These are phyloP conservation scores for Hyaloperonospora brassicae DNA, from an alignment of 352 stramenopile genomes.

Conservation along the genomic window DNA sequence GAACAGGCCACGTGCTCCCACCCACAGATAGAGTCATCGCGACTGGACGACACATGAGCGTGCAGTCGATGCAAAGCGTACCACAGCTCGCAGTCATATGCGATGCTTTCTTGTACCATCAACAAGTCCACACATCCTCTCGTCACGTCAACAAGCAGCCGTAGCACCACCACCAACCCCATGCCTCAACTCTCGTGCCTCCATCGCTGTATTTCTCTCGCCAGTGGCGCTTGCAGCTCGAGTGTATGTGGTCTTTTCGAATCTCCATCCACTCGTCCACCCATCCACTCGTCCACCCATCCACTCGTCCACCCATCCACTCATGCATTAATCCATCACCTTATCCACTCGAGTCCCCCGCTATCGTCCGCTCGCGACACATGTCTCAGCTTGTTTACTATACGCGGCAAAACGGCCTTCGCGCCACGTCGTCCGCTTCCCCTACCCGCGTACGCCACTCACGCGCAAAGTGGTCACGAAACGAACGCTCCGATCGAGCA, in stretches of 20 bases:
- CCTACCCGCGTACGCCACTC: constrained; percentile 10
- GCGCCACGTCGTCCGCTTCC: constrained; percentile 4
- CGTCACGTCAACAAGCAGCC: too few species aligned
- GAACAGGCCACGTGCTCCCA: not conserved
- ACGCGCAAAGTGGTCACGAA: too few species aligned
- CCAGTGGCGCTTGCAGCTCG: constrained; percentile 11
- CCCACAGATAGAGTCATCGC: not conserved
- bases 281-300: constrained; percentile 4
- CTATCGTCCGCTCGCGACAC: constrained; percentile 8
- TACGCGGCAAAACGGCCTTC: not conserved
- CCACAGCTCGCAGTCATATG: not conserved
- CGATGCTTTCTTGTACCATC: too few species aligned
- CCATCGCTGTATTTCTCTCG: too few species aligned
- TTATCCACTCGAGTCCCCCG: not conserved
- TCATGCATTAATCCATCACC: too few species aligned
- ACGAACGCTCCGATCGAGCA: not conserved
- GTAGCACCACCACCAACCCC: too few species aligned
- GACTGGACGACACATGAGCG: not conserved
- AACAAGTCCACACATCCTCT: too few species aligned
- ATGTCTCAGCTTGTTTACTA: constrained; percentile 1
- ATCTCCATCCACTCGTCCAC: constrained; percentile 1
- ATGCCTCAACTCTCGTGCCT: too few species aligned
- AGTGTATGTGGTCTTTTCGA: constrained; percentile 2
- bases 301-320: not conserved
- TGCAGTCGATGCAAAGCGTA: not conserved